A percentile compares a stretch with the other conserved stretches of the same genome.
These are phyloP conservation scores for Heritiera fomes DNA, from an alignment of 345 rosid genomes.

Conservation along the genomic window DNA sequence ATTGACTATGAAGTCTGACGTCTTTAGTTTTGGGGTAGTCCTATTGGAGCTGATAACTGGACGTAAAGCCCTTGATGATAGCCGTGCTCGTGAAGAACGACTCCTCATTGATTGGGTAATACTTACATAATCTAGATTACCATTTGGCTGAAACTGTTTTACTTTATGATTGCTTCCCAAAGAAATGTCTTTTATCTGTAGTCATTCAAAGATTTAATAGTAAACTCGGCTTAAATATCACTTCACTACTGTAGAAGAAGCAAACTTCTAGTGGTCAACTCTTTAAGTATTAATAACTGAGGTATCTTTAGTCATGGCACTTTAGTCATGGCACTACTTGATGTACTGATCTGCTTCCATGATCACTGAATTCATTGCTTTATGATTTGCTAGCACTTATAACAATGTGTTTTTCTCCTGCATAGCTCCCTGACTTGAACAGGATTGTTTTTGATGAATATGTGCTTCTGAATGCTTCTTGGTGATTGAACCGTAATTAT, in stretches of 20 bases:
- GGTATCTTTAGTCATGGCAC: not conserved
- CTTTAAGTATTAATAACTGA: not conserved
- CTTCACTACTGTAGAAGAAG: not conserved
- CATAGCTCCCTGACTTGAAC: not conserved
- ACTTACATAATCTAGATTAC: not conserved
- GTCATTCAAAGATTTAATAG: not conserved
- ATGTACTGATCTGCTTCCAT: not conserved
- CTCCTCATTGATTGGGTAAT: conserved; percentile 62
- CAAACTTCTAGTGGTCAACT: not conserved
- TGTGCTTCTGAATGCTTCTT: not conserved
- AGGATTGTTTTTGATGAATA: not conserved
- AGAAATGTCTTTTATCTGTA: not conserved
- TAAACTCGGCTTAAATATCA: not conserved
- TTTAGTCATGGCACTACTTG: not conserved
- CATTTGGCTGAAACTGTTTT: not conserved
- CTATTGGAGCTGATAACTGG: conserved; percentile 68
- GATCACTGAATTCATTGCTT: not conserved
- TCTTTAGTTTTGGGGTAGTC: conserved; percentile 70
- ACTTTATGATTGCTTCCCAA: not conserved
- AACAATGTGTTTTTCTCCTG: not conserved
- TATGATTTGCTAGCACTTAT: not conserved
- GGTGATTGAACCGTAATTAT: not conserved
- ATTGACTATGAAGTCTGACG: conserved; percentile 56
- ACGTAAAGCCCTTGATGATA: conserved; percentile 41
- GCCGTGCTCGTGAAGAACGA: conserved; percentile 27